Percentiles rank a stretch among this genome's conserved stretches.
Evolutionary conservation across 371 early-diverging fungal genomes (phyloP).

Genomic region (Mucor irregularis): DNA sequence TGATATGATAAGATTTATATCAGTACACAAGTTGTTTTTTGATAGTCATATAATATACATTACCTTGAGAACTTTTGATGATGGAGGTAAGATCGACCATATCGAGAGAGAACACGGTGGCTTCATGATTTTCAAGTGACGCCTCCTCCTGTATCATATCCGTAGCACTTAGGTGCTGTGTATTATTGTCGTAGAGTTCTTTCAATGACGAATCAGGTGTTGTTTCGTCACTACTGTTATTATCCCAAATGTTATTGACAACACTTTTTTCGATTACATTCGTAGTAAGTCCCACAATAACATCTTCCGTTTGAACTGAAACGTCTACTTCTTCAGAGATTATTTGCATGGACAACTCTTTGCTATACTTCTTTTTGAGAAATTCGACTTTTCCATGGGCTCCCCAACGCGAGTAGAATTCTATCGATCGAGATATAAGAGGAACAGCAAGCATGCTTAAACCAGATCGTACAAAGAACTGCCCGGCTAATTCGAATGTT

Average conservation of each 20-base stretch:
- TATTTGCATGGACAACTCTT: conserved; percentile 21
- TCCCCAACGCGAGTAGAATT: conserved; percentile 38
- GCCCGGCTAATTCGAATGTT: conserved; percentile 29
- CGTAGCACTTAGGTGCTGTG: background rate
- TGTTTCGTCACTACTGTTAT: conserved; percentile 22
- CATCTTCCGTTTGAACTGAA: conserved; percentile 38
- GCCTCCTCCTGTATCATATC: background rate
- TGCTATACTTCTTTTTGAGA: conserved; percentile 26
- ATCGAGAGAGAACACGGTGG: conserved; percentile 40
- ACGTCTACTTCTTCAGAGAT: conserved; percentile 14
- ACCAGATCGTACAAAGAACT: conserved; percentile 27
- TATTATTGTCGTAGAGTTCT: conserved; percentile 20
- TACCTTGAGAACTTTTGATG: conserved; percentile 51
- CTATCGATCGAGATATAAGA: conserved; percentile 26
- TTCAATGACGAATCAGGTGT: conserved; percentile 27
- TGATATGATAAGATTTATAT: background rate
- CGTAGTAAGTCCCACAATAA: conserved; percentile 16
- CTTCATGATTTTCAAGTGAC: conserved; percentile 15
- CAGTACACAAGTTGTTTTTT: background rate
- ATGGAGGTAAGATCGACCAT: conserved; percentile 51
- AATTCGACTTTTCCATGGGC: conserved; percentile 39
- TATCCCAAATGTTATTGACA: conserved; percentile 21
- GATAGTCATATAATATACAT: background rate
- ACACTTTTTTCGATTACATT: conserved; percentile 5
- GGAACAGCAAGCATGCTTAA: conserved; percentile 36